A percentile compares a stretch with the other conserved stretches of the same genome.
phyloP scores from a whole-genome alignment of 2,329 filamentous ascomycete genomes.

The Trematosphaeria pertusa region DNA sequence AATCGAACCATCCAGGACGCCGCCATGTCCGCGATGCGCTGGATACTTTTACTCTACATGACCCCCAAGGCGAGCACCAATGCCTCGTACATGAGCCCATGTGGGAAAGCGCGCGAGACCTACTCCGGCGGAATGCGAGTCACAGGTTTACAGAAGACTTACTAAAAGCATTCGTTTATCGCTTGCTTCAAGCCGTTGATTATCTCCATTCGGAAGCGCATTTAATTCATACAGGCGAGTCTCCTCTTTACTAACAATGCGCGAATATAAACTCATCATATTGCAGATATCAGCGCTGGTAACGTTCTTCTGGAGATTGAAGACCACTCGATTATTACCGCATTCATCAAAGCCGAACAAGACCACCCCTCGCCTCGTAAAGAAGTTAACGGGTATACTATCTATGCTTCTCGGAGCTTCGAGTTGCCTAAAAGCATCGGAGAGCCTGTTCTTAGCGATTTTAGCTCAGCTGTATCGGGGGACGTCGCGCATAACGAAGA shows the following conservation, averaged over 20 bases:
- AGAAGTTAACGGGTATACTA: constrained; percentile 32
- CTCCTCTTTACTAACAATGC: too few species aligned
- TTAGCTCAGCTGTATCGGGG: constrained; percentile 40
- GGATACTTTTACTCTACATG: constrained; percentile 38
- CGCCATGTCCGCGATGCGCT: constrained; percentile 39
- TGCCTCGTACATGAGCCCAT: constrained; percentile 50
- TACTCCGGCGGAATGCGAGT: constrained; percentile 47
- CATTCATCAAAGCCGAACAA: constrained; percentile 45
- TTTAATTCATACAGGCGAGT: constrained; percentile 54
- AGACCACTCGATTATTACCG: constrained; percentile 44
- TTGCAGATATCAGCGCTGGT: constrained; percentile 53
- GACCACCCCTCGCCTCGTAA: constrained; percentile 49
- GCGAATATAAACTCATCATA: too few species aligned
- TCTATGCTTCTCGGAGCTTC: constrained; percentile 49
- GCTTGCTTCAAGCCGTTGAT: constrained; percentile 52
- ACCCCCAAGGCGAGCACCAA: constrained; percentile 39
- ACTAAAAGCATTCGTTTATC: constrained; percentile 47
- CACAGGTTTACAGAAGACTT: constrained; percentile 49
- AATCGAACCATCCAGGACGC: constrained; percentile 44
- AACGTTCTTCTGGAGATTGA: constrained; percentile 50
- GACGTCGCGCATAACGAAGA: constrained; percentile 43
- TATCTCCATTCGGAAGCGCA: constrained; percentile 52
- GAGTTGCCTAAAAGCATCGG: constrained; percentile 38
- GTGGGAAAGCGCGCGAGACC: constrained; percentile 51
- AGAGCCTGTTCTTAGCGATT: too few species aligned